A percentile compares a stretch with the other conserved stretches of the same genome.
Conservation (phyloP, 2,329 filamentous ascomycete species). For the Pseudogymnoascus sp. region DNA sequence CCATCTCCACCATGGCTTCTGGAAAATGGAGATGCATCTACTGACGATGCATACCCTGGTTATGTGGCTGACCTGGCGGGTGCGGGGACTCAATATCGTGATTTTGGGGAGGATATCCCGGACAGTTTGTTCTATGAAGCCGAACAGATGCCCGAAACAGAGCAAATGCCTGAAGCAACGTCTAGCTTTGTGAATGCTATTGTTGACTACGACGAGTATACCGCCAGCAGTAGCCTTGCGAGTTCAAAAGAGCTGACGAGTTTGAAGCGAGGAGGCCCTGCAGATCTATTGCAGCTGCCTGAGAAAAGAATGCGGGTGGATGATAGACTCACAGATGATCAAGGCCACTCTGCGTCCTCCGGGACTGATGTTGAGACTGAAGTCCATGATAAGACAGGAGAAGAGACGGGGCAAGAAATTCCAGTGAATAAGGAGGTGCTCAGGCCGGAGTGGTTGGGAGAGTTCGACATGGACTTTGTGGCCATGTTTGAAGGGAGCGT, state of each 20-base stretch:
- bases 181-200: conserved; percentile 21
- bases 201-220: conserved; percentile 21
- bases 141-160: neutral
- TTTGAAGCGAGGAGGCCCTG: neutral
- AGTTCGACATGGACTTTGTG: neutral
- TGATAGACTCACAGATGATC: neutral
- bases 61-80: conserved; percentile 6
- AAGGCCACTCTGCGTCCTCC: neutral
- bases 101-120: conserved; percentile 22
- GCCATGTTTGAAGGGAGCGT: neutral
- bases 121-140: conserved; percentile 18
- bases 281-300: neutral
- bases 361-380: neutral
- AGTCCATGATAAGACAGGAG: neutral
- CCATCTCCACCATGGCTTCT: conserved; percentile 30
- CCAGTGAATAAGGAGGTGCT: neutral
- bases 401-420: neutral
- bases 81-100: conserved; percentile 13
- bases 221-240: neutral
- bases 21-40: conserved; percentile 1
- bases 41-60: conserved; percentile 6
- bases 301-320: neutral
- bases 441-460: neutral
- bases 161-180: conserved; percentile 9
- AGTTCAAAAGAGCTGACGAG: neutral